Evolutionary conservation across 106 monocot genomes (phyloP).

Genomic region (Cymbidium sinense): DNA sequence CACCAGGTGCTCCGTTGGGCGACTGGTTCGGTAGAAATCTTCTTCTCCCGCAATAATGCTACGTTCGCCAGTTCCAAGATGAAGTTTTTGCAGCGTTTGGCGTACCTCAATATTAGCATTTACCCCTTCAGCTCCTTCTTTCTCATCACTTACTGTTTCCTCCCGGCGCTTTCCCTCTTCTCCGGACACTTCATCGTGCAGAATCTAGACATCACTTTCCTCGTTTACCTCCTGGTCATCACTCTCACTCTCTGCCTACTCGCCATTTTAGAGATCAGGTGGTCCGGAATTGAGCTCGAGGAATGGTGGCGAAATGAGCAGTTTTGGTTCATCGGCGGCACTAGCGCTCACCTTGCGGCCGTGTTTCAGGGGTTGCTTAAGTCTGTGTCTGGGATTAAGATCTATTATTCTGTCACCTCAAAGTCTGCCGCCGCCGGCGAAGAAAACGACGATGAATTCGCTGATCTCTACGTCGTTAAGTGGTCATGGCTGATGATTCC

Average conservation of each 20-base stretch:
- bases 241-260: slow-evolving; percentile 56
- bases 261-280: slow-evolving; percentile 79
- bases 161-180: slow-evolving; percentile 84
- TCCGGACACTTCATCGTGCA: slow-evolving; percentile 76
- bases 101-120: slow-evolving; percentile 85
- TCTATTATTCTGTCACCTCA: slow-evolving; percentile 6
- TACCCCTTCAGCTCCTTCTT: slow-evolving; percentile 95
- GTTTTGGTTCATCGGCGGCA: slow-evolving; percentile 91
- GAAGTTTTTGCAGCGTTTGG: slow-evolving; percentile 78
- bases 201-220: slow-evolving; percentile 56
- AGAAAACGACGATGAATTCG: background rate
- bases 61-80: slow-evolving; percentile 44
- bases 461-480: slow-evolving; percentile 4
- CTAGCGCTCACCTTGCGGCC: slow-evolving; percentile 72
- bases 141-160: slow-evolving; percentile 77
- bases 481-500: slow-evolving; percentile 5
- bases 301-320: slow-evolving; percentile 91
- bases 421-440: slow-evolving; percentile 1
- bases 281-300: slow-evolving; percentile 75
- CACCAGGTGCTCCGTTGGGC: slow-evolving; percentile 78
- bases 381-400: slow-evolving; percentile 3
- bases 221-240: slow-evolving; percentile 76
- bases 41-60: slow-evolving; percentile 81
- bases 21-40: slow-evolving; percentile 90
- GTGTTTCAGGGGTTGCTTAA: slow-evolving; percentile 43